phyloP scores from a whole-genome alignment of 306 rosid species.

The Lithocarpus polystachyus region DNA sequence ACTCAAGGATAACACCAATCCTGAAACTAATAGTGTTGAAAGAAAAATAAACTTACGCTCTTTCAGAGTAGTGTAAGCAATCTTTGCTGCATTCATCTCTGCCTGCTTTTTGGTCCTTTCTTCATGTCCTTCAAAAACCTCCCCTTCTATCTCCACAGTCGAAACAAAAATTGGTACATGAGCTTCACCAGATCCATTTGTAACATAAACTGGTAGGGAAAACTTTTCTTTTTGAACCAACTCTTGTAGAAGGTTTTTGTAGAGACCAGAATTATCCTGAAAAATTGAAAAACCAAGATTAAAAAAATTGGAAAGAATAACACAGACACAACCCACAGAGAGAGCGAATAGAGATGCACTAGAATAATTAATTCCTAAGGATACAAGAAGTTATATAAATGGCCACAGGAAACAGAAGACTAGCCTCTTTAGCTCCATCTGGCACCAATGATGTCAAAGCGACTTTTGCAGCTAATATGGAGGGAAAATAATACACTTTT shows the following conservation, averaged over 20 bases:
- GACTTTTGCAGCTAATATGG: slow-evolving; percentile 48
- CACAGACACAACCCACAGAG: neutral
- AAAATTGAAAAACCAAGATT: slow-evolving; percentile 9
- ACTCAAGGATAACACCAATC: neutral
- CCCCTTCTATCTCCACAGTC: slow-evolving; percentile 57
- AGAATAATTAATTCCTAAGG: neutral
- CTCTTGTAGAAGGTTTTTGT: slow-evolving; percentile 84
- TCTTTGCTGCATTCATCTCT: slow-evolving; percentile 76
- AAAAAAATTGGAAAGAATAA: neutral
- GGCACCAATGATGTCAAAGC: slow-evolving; percentile 59
- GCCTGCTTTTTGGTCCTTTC: slow-evolving; percentile 74
- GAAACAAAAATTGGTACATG: slow-evolving; percentile 61
- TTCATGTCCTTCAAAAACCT: slow-evolving; percentile 49
- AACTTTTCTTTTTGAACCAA: slow-evolving; percentile 57
- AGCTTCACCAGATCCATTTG: slow-evolving; percentile 48
- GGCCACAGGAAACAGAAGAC: slow-evolving; percentile 27
- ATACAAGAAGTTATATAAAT: slow-evolving; percentile 7
- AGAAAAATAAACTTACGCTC: slow-evolving; percentile 40
- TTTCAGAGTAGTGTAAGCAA: slow-evolving; percentile 57
- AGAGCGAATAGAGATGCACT: neutral
- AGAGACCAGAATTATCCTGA: slow-evolving; percentile 52
- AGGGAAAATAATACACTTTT: no score
- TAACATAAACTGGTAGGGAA: slow-evolving; percentile 46
- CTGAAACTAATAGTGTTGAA: neutral
- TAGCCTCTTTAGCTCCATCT: slow-evolving; percentile 55